A percentile compares a stretch with the other conserved stretches of the same genome.
These are phyloP conservation scores for Nicotiana obtusifolia DNA, from an alignment of 257 asterid genomes.

Conservation along the genomic window DNA sequence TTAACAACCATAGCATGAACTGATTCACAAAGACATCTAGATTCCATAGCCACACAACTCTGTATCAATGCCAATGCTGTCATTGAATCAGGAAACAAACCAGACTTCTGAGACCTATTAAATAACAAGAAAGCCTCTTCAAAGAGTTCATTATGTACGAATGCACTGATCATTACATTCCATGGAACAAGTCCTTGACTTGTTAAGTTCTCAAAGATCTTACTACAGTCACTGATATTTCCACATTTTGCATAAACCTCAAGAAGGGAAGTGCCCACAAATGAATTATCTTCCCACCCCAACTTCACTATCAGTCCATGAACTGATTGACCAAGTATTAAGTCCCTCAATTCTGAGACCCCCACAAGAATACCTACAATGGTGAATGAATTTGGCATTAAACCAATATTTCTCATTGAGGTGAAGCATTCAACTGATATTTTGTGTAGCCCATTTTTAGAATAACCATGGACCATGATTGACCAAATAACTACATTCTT, in stretches of 20 bases:
- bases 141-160: slow-evolving; percentile 4
- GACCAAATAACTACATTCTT: slow-evolving; percentile 20
- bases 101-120: slow-evolving; percentile 8
- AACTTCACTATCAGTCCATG: slow-evolving; percentile 17
- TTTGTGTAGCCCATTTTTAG: slow-evolving; percentile 5
- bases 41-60: slow-evolving; percentile 10
- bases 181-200: slow-evolving; percentile 10
- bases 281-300: slow-evolving; percentile 15
- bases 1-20: slow-evolving; percentile 10
- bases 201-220: slow-evolving; percentile 12
- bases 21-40: slow-evolving; percentile 14
- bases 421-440: neutral
- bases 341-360: slow-evolving; percentile 10
- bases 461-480: slow-evolving; percentile 20
- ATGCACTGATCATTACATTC: slow-evolving; percentile 22
- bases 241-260: slow-evolving; percentile 18
- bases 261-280: slow-evolving; percentile 16
- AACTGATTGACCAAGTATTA: slow-evolving; percentile 5
- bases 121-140: slow-evolving; percentile 14
- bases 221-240: neutral
- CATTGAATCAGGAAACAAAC: slow-evolving; percentile 1
- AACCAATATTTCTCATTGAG: slow-evolving; percentile 13
- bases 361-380: slow-evolving; percentile 18
- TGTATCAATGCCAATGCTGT: slow-evolving; percentile 6
- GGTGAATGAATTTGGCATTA: slow-evolving; percentile 13